Percentiles rank a stretch among this genome's conserved stretches.
These are phyloP conservation scores for Colletotrichum kahawae DNA, from an alignment of 2,329 filamentous ascomycete genomes.

Conservation along the genomic window DNA sequence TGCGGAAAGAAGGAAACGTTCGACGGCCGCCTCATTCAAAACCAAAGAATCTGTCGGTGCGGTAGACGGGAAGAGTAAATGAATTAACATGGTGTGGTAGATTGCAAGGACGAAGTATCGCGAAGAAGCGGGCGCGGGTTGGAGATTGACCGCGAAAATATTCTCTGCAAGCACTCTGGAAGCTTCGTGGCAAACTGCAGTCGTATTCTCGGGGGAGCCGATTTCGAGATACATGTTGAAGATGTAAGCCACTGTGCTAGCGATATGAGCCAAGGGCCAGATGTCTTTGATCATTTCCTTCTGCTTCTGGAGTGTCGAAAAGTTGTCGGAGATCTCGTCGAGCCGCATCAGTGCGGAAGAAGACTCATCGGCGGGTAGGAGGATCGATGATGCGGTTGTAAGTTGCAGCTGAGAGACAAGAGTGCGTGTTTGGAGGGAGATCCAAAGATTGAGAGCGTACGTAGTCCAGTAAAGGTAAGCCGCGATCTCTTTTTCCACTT, in stretches of 20 bases:
- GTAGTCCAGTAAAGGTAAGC: conserved; percentile 45
- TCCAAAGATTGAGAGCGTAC: conserved; percentile 42
- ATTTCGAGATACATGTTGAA: not conserved
- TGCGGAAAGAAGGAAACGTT: not conserved
- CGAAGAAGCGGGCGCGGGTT: not conserved
- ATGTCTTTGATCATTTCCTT: conserved; percentile 38
- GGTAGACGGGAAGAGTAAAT: not conserved
- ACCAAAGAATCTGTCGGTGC: not conserved
- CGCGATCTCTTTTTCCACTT: conserved; percentile 43
- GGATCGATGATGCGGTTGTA: not conserved
- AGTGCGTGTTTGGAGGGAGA: conserved; percentile 37
- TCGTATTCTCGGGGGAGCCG: not conserved
- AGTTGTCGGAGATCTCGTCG: conserved; percentile 40
- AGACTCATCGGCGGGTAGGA: not conserved
- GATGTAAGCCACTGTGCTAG: conserved; percentile 28
- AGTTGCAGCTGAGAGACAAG: not conserved
- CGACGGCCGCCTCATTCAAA: not conserved
- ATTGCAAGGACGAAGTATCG: not conserved
- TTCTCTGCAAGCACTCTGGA: not conserved
- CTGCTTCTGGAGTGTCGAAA: conserved; percentile 39
- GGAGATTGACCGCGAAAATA: not conserved
- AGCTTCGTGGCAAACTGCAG: not conserved
- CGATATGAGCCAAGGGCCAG: conserved; percentile 38
- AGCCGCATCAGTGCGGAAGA: conserved; percentile 14
- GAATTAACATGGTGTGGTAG: not conserved